Percentiles rank a stretch among this genome's conserved stretches.
These are phyloP conservation scores for Wickerhamia fluorescens DNA, from an alignment of 805 yeast genomes.

Conservation along the genomic window DNA sequence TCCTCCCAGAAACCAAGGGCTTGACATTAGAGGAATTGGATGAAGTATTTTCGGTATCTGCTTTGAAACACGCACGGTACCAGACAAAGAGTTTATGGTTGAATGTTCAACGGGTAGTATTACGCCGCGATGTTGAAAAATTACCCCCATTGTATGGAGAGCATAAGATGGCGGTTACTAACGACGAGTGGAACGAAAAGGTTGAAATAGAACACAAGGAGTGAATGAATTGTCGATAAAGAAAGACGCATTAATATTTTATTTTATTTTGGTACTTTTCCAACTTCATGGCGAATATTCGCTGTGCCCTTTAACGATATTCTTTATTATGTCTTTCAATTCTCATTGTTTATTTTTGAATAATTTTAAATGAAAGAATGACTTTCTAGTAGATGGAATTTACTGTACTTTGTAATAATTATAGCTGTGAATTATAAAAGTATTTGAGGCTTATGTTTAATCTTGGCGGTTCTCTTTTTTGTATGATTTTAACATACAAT, in stretches of 20 bases:
- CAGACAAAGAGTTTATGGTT: constrained; percentile 28
- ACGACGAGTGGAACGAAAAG: constrained; percentile 57
- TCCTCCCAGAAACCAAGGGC: constrained; percentile 67
- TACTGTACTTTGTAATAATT: background rate
- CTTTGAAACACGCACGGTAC: constrained; percentile 44
- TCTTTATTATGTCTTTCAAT: constrained; percentile 3
- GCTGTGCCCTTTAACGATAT: too few species aligned
- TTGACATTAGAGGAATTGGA: constrained; percentile 73
- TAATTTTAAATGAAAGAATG: constrained; percentile 1
- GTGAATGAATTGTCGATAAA: too few species aligned
- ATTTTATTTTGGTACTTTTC: too few species aligned
- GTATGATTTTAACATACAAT: too few species aligned
- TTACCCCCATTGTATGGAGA: constrained; percentile 51
- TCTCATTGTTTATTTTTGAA: constrained; percentile 3
- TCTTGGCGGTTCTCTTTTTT: too few species aligned
- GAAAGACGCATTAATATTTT: too few species aligned
- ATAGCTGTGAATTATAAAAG: too few species aligned
- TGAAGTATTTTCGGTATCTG: constrained; percentile 60
- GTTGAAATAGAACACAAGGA: constrained; percentile 49
- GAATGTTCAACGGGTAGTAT: constrained; percentile 39
- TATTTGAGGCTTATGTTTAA: too few species aligned
- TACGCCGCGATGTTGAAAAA: constrained; percentile 38
- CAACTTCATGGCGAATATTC: too few species aligned
- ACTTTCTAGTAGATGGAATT: constrained; percentile 1
- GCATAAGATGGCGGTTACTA: constrained; percentile 55